Evolutionary conservation across 768 basidiomycete genomes (phyloP), one percentile per base, ranked within the genome.

Genomic region (Albatrellus ellisii): DNA sequence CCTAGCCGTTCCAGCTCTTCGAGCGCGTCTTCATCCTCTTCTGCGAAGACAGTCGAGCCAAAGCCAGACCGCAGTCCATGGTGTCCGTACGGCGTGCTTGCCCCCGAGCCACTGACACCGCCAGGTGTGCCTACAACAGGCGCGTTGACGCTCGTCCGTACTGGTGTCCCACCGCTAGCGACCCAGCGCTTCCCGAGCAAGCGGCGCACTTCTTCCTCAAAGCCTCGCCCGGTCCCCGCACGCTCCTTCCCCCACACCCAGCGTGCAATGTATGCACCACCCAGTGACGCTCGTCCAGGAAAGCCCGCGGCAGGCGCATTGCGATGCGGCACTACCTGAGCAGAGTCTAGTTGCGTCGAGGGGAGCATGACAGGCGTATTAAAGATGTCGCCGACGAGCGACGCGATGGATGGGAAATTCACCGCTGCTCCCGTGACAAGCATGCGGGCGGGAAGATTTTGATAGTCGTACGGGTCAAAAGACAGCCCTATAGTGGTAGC

Each of bases 171-270:
- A n/a, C 75, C 72, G 1, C 69, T 76, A 12, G 74, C 68, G 2
- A 75, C 67, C 85, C 86, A 88, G 40, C 83, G 67, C 58, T 83
- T 85, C 34, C 72, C 72, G 27, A 84, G 63, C 37, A 89, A 52
- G 52, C 82, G 61, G 44, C 73, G 66, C 42, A 87, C 72, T 60
- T 89, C 86, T 43, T 89, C 87, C 55, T 89, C 86, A 48, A 81
- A 89, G 20, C 72, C 73, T 18, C 75, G 63, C 5, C 71, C 62
- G 36, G 54, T 53, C 3, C 20, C 17, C 15, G 18, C 67, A 22
- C 64, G 62, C 42, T 84, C 79, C 49, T 75, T 70, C 29, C 81
- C 76, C 85, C 84, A 89, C 32, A 84, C 78, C 86, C 87, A 90
- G 6, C 87, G 69, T 22, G 85, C 87, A 31, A 84, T 62, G 53